A percentile compares a stretch with the other conserved stretches of the same genome.
phyloP scores from a whole-genome alignment of 140 eudicot species.

The Senecio squalidus region DNA sequence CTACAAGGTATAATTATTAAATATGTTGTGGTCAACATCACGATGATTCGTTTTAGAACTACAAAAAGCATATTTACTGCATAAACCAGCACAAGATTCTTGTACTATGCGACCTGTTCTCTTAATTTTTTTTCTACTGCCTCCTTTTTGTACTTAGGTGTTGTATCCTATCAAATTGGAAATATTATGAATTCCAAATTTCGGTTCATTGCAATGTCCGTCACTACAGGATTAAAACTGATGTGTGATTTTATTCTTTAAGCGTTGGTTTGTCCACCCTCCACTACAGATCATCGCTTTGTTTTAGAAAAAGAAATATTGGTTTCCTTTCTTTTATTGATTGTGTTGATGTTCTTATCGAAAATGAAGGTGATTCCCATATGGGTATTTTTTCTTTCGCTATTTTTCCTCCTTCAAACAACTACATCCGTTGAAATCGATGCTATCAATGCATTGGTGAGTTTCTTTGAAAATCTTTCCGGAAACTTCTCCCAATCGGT shows the following conservation, averaged over 20 bases:
- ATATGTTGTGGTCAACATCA: constrained; percentile 18
- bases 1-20: constrained; percentile 12
- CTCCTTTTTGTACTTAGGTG: constrained; percentile 28
- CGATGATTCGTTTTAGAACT: not conserved
- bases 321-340: constrained; percentile 2
- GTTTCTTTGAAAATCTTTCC: constrained; percentile 38
- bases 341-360: not conserved
- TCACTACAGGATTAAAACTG: constrained; percentile 11
- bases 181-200: constrained; percentile 17
- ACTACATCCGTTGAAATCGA: constrained; percentile 26
- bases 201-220: constrained; percentile 23
- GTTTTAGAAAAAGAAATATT: constrained; percentile 7
- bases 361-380: constrained; percentile 38
- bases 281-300: not conserved
- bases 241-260: constrained; percentile 5
- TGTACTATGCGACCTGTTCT: constrained; percentile 24
- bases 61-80: constrained; percentile 25
- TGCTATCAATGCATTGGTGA: constrained; percentile 28
- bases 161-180: constrained; percentile 20
- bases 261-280: constrained; percentile 15
- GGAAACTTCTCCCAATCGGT: constrained; percentile 16
- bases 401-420: constrained; percentile 27
- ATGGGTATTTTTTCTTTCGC: constrained; percentile 21
- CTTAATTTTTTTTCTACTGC: constrained; percentile 16
- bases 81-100: constrained; percentile 30